Percentiles rank a stretch among this genome's conserved stretches.
Conservation (phyloP, 129 eudicot species). For the Calendula officinalis region DNA sequence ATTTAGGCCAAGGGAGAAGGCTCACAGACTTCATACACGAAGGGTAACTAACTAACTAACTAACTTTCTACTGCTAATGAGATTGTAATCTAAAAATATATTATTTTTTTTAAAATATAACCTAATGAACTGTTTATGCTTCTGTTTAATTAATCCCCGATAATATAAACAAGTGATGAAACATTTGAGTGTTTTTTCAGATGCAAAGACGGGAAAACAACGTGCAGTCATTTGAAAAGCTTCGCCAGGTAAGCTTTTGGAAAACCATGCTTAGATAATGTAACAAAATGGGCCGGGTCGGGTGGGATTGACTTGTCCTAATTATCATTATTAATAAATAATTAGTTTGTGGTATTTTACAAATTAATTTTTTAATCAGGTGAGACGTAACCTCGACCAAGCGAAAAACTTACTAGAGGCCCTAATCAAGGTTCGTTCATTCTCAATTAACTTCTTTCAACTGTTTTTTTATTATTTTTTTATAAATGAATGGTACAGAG, state of each 20-base stretch:
- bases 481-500: slow-evolving; percentile 43
- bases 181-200: slow-evolving; percentile 24
- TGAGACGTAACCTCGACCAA: slow-evolving; percentile 97
- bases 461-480: neutral
- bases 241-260: slow-evolving; percentile 62
- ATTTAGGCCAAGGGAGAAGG: slow-evolving; percentile 96
- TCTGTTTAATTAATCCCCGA: too few species aligned
- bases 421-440: slow-evolving; percentile 60
- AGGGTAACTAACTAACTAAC: slow-evolving; percentile 48
- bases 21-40: slow-evolving; percentile 91
- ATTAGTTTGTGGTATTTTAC: too few species aligned
- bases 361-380: slow-evolving; percentile 35
- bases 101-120: too few species aligned
- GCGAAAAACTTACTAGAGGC: slow-evolving; percentile 86
- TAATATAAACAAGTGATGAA: too few species aligned
- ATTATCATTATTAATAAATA: too few species aligned
- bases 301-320: too few species aligned
- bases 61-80: slow-evolving; percentile 3
- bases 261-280: too few species aligned
- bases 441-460: neutral
- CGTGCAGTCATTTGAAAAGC: slow-evolving; percentile 97
- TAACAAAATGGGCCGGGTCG: too few species aligned
- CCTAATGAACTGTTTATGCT: too few species aligned
- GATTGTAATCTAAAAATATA: neutral
- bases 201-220: slow-evolving; percentile 99